phyloP scores from a whole-genome alignment of 2,329 filamentous ascomycete genomes.

The Xylaria hypoxylon region DNA sequence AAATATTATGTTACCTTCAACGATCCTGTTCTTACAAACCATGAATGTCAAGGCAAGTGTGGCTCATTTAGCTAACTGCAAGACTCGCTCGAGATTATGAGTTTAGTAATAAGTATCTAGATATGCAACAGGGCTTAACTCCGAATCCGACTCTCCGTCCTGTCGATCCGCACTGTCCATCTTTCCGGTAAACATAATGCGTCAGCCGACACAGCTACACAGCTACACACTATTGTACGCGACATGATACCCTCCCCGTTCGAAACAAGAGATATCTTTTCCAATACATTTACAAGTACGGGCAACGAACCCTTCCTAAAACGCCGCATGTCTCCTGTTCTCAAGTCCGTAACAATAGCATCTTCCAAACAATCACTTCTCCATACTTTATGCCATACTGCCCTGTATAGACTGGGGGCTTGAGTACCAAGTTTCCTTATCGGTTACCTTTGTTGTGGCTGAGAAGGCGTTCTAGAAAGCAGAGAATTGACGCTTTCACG shows the following conservation, averaged over 20 bases:
- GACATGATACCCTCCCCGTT: conserved; percentile 3
- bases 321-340: conserved; percentile 30
- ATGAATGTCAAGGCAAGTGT: conserved; percentile 6
- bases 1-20: neutral
- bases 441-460: conserved; percentile 38
- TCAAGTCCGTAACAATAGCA: conserved; percentile 1
- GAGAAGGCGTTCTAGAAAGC: conserved; percentile 63
- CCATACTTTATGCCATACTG: conserved; percentile 13
- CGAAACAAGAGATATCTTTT: conserved; percentile 22
- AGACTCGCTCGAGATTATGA: conserved; percentile 41
- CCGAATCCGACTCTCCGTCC: conserved; percentile 5
- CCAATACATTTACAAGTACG: conserved; percentile 17
- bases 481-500: conserved; percentile 73
- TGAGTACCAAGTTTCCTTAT: neutral
- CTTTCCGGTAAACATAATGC: neutral
- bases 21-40: conserved; percentile 12
- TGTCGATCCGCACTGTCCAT: neutral
- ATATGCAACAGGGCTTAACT: conserved; percentile 29
- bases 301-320: conserved; percentile 7
- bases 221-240: neutral
- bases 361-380: conserved; percentile 18
- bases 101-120: conserved; percentile 38
- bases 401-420: neutral
- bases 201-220: neutral
- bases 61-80: conserved; percentile 4